A percentile compares a stretch with the other conserved stretches of the same genome.
phyloP scores from a whole-genome alignment of 495 filamentous ascomycete species.

The Sporormia fimetaria region DNA sequence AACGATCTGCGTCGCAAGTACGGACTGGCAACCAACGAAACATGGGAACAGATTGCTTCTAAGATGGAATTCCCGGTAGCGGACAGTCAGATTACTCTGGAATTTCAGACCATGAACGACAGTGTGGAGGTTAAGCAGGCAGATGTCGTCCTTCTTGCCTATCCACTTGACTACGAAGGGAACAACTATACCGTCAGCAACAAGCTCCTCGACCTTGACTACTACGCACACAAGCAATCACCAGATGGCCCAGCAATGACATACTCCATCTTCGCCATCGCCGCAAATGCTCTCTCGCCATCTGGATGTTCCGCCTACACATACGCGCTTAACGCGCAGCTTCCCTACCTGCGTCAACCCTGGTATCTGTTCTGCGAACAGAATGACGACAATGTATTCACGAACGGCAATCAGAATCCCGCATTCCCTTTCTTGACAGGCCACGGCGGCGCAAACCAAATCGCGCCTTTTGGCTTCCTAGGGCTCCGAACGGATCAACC shows the following conservation, averaged over 20 bases:
- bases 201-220: conserved; percentile 46
- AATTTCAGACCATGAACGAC: conserved; percentile 53
- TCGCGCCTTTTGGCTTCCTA: conserved; percentile 48
- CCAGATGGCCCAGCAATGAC: conserved; percentile 55
- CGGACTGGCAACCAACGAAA: conserved; percentile 35
- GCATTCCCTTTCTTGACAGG: conserved; percentile 55
- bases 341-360: conserved; percentile 43
- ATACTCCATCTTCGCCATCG: conserved; percentile 50
- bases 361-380: conserved; percentile 57
- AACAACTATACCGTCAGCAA: no score
- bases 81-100: conserved; percentile 49
- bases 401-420: conserved; percentile 54
- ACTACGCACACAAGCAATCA: conserved; percentile 53
- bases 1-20: conserved; percentile 46
- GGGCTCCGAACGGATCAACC: conserved; percentile 44
- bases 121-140: conserved; percentile 51
- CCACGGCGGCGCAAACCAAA: conserved; percentile 52
- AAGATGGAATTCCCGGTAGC: conserved; percentile 30
- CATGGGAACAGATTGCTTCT: conserved; percentile 28
- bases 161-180: conserved; percentile 43
- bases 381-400: conserved; percentile 48
- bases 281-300: conserved; percentile 44
- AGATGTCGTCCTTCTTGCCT: conserved; percentile 49
- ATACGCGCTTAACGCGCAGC: conserved; percentile 44
- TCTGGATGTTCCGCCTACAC: conserved; percentile 52